Conservation (phyloP, 164 flowering plant species). For the Magnolia officinalis region DNA sequence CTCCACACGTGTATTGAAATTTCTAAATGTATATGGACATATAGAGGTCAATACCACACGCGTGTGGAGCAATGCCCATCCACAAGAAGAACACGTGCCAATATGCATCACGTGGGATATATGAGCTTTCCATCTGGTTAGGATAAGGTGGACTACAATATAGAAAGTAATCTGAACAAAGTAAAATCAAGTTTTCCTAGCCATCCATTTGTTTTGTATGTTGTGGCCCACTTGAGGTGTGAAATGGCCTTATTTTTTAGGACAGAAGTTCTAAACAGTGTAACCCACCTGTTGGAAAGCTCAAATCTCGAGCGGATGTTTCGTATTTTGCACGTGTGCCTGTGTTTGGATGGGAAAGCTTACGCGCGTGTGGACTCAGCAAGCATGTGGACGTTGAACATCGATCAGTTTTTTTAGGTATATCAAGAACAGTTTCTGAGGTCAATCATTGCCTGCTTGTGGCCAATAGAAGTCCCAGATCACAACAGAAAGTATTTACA, state of each 20-base stretch:
- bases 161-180: not conserved
- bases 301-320: not conserved
- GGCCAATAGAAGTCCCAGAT: not conserved
- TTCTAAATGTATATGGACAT: not conserved
- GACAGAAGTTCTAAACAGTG: not conserved
- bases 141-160: not conserved
- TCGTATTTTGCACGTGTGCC: not conserved
- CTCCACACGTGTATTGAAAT: not conserved
- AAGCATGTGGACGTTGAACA: not conserved
- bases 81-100: not conserved
- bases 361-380: not conserved
- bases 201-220: not conserved
- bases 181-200: not conserved
- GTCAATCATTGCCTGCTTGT: not conserved
- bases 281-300: not conserved
- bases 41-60: not conserved
- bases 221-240: not conserved
- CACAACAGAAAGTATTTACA: not conserved
- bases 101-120: not conserved
- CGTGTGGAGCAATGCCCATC: not conserved
- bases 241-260: not conserved
- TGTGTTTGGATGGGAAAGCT: too few relatives aligned
- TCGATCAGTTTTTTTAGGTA: not conserved
- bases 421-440: not conserved
- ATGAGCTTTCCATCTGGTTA: not conserved